A percentile compares a stretch with the other conserved stretches of the same genome.
Evolutionary conservation across 305 asterid genomes (phyloP).

Genomic region (Fraxinus floribunda): DNA sequence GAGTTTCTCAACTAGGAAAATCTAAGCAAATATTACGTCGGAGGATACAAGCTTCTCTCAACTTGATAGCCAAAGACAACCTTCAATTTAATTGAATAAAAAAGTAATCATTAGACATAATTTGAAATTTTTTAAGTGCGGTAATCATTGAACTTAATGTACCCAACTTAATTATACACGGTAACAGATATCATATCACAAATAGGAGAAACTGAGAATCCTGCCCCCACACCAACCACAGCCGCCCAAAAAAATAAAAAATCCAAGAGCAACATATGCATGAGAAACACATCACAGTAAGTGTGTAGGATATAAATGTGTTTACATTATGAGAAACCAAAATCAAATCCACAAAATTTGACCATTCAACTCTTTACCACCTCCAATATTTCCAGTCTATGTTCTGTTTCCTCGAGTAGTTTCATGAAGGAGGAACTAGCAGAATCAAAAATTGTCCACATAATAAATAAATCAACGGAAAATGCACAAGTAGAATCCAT

Average conservation of each 20-base stretch:
- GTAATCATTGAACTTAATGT: not conserved
- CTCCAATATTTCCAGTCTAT: not conserved
- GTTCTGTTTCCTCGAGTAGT: not conserved
- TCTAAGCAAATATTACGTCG: not conserved
- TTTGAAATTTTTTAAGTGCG: not conserved
- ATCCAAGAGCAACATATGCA: not conserved
- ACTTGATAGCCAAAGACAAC: not conserved
- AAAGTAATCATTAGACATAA: not conserved
- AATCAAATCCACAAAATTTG: not conserved
- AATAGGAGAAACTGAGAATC: not conserved
- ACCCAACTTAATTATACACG: not conserved
- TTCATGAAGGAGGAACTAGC: not conserved
- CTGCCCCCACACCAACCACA: not conserved
- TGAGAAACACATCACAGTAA: not conserved
- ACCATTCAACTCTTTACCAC: conserved; percentile 5
- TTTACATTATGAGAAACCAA: too few species aligned
- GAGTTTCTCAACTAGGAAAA: not conserved
- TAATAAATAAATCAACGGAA: not conserved
- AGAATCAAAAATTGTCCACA: not conserved
- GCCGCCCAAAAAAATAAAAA: not conserved
- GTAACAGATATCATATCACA: not conserved
- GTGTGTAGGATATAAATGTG: not conserved
- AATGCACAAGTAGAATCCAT: not conserved
- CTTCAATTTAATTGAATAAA: too few species aligned
- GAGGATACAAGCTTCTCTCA: not conserved